Evolutionary conservation across 106 monocot species (phyloP).

Genomic region (Alisma plantagoaquatica): DNA sequence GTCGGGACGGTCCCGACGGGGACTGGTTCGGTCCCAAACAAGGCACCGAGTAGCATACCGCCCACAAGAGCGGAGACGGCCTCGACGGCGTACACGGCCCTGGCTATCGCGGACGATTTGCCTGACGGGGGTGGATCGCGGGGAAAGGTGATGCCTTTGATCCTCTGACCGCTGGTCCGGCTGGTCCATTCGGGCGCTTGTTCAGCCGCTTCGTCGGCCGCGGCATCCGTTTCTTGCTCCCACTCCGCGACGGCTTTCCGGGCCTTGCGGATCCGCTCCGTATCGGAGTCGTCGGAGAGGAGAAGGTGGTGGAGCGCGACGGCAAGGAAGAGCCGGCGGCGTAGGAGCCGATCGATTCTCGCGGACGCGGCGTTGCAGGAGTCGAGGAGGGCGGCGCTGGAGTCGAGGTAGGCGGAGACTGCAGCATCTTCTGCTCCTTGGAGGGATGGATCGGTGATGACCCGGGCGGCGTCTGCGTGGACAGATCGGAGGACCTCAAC

Average conservation of each 20-base stretch:
- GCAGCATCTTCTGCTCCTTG: conserved; percentile 20
- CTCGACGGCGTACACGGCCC: conserved; percentile 50
- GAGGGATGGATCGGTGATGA: conserved; percentile 24
- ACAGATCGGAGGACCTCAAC: conserved; percentile 22
- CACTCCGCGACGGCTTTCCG: conserved; percentile 11
- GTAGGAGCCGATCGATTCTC: conserved; percentile 17
- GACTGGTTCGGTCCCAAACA: conserved; percentile 13
- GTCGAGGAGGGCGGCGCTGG: conserved; percentile 33
- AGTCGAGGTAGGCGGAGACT: conserved; percentile 31
- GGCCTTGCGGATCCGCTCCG: conserved; percentile 4
- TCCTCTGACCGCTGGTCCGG: background rate
- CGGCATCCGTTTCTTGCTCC: background rate
- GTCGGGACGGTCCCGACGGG: conserved; percentile 9
- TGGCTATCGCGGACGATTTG: conserved; percentile 14
- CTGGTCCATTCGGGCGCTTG: background rate
- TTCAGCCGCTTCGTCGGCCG: background rate
- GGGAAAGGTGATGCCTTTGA: too few relatives aligned
- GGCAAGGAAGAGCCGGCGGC: conserved; percentile 30
- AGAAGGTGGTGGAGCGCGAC: conserved; percentile 46
- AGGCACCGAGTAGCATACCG: conserved; percentile 3
- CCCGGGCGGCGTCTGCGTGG: conserved; percentile 19
- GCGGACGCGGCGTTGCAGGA: too few relatives aligned
- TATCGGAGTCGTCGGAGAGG: background rate
- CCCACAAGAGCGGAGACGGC: conserved; percentile 35
- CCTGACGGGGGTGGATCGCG: conserved; percentile 2